A percentile compares a stretch with the other conserved stretches of the same genome.
Conservation (phyloP, 768 basidiomycete species). For the Pleurotus tuber-regium region DNA sequence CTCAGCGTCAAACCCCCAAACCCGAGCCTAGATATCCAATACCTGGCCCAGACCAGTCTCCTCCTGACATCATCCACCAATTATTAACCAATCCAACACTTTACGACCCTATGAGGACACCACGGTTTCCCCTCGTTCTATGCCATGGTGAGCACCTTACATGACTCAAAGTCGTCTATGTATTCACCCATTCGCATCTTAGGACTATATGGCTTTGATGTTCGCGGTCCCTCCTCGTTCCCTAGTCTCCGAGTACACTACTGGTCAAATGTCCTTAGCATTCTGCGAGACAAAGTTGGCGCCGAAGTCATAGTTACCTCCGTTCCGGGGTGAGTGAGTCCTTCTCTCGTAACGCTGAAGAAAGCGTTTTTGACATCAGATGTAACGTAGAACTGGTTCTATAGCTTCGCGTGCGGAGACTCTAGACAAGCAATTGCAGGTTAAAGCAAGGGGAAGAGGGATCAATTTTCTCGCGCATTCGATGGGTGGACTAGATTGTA, state of each 20-base stretch:
- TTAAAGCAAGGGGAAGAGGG: conserved; percentile 67
- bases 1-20: conserved; percentile 10
- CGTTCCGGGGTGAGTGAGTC: conserved; percentile 74
- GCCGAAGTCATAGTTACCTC: conserved; percentile 96
- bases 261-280: conserved; percentile 85
- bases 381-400: conserved; percentile 75
- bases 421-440: conserved; percentile 69
- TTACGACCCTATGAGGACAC: conserved; percentile 72
- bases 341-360: too few species aligned
- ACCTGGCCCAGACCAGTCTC: conserved; percentile 19
- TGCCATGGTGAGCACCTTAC: conserved; percentile 73
- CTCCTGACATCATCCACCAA: conserved; percentile 56
- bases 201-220: conserved; percentile 96
- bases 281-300: conserved; percentile 77
- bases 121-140: conserved; percentile 90
- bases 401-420: conserved; percentile 76
- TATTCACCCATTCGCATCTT: conserved; percentile 1
- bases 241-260: conserved; percentile 88
- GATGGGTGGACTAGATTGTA: conserved; percentile 96
- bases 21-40: conserved; percentile 18
- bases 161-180: neutral
- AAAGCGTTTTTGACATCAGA: too few species aligned
- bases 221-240: conserved; percentile 78
- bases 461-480: conserved; percentile 95
- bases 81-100: conserved; percentile 77